Evolutionary conservation across 1,284 basidiomycete genomes (phyloP).

Genomic region (Takashimella tepidaria): DNA sequence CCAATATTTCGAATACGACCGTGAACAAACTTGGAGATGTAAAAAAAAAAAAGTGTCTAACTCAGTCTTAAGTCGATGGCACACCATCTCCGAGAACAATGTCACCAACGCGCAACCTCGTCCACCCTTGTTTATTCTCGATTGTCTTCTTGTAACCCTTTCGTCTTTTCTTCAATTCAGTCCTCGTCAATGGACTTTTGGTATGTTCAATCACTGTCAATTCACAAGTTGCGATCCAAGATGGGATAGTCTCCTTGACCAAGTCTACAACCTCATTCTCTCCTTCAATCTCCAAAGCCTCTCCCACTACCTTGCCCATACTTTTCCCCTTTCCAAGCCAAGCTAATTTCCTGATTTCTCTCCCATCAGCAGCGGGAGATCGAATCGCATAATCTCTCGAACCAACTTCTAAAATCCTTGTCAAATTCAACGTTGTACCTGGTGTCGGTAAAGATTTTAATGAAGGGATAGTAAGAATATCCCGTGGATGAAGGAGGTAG

Average conservation of each 20-base stretch:
- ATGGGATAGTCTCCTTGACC: conserved; percentile 25
- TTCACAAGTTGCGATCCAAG: conserved; percentile 60
- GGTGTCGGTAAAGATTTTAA: conserved; percentile 58
- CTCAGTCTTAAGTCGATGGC: not conserved
- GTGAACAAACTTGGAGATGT: too few relatives aligned
- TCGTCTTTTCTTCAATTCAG: conserved; percentile 94
- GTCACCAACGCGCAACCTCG: conserved; percentile 75
- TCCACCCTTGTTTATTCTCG: conserved; percentile 88
- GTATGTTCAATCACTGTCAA: conserved; percentile 95
- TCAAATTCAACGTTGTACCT: conserved; percentile 77
- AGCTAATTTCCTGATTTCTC: conserved; percentile 50
- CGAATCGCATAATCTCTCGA: conserved; percentile 80
- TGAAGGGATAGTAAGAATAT: conserved; percentile 86
- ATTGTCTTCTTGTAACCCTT: conserved; percentile 86
- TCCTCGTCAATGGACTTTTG: conserved; percentile 82
- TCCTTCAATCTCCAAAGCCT: conserved; percentile 7
- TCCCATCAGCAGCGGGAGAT: conserved; percentile 53
- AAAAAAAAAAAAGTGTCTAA: too few relatives aligned
- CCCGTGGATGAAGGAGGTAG: conserved; percentile 81
- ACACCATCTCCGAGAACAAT: conserved; percentile 47
- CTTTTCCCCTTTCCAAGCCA: conserved; percentile 3
- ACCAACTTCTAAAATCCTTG: conserved; percentile 88
- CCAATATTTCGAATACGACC: too few relatives aligned
- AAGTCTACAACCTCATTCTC: conserved; percentile 7
- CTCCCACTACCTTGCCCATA: conserved; percentile 11